Percentiles rank a stretch among this genome's conserved stretches.
Conservation (phyloP, 257 asterid species). For the Lavandula angustifolia region DNA sequence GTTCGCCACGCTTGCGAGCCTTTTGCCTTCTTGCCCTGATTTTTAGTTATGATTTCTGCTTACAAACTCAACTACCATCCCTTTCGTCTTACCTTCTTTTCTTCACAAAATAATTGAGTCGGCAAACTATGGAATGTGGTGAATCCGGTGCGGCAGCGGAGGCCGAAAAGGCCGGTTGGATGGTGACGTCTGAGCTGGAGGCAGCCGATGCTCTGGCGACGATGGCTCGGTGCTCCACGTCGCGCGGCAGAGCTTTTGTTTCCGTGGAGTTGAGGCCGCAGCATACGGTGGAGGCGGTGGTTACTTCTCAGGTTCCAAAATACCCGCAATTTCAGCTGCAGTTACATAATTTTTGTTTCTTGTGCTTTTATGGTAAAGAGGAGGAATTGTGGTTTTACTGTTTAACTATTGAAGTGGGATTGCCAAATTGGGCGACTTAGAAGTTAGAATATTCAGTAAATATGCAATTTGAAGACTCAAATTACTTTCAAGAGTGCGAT, state of each 20-base stretch:
- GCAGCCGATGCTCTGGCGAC: constrained; percentile 60
- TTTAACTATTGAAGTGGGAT: not conserved
- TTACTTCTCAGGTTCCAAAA: constrained; percentile 31
- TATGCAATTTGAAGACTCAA: not conserved
- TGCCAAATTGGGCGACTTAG: not conserved
- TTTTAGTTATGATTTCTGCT: not conserved
- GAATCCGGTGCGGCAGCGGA: constrained; percentile 11
- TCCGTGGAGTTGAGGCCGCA: constrained; percentile 27
- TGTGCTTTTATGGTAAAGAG: constrained; percentile 1
- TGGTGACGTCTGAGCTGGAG: constrained; percentile 45
- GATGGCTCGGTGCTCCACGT: constrained; percentile 35
- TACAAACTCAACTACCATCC: not conserved
- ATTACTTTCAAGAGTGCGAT: not conserved
- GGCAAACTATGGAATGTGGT: constrained; percentile 26
- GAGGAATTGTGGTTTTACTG: not conserved
- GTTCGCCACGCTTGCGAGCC: not conserved
- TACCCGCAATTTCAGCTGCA: not conserved
- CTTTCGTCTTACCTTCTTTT: not conserved
- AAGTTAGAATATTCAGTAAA: not conserved
- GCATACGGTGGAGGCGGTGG: constrained; percentile 17
- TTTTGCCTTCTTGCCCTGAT: not conserved
- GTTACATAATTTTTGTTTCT: not conserved
- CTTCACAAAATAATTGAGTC: not conserved
- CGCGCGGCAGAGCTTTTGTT: constrained; percentile 11
- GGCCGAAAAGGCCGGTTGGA: not conserved